A percentile compares a stretch with the other conserved stretches of the same genome.
These are phyloP conservation scores for Pseudogymnoascus sp. DNA, from an alignment of 2,329 filamentous ascomycete species.

Conservation along the genomic window DNA sequence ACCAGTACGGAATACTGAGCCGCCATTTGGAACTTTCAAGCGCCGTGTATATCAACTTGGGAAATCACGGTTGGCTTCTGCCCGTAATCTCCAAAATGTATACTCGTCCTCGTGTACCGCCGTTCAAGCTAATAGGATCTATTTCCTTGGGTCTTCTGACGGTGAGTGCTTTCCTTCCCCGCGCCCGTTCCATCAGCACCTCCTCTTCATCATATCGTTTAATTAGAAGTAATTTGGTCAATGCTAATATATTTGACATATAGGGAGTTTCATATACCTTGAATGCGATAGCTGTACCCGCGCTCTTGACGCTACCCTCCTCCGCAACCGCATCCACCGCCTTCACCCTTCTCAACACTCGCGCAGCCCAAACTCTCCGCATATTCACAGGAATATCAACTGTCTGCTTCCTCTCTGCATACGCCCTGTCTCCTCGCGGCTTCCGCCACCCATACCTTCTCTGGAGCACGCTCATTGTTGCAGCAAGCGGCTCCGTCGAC, in stretches of 20 bases:
- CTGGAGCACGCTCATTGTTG: slow-evolving; percentile 68
- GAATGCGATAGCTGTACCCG: slow-evolving; percentile 68
- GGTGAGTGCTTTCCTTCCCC: slow-evolving; percentile 45
- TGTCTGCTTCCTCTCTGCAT: slow-evolving; percentile 69
- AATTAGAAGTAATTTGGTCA: background rate
- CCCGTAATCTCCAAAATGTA: background rate
- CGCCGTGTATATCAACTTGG: background rate
- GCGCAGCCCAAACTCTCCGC: slow-evolving; percentile 58
- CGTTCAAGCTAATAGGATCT: slow-evolving; percentile 89
- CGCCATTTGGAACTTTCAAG: background rate
- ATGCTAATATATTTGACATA: background rate
- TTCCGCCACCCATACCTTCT: slow-evolving; percentile 82
- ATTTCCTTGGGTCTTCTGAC: slow-evolving; percentile 82
- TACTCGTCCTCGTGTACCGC: slow-evolving; percentile 34
- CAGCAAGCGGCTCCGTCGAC: slow-evolving; percentile 41
- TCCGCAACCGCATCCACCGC: slow-evolving; percentile 63
- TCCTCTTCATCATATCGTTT: background rate
- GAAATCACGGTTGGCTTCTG: background rate
- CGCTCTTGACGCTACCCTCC: slow-evolving; percentile 72
- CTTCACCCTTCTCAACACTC: slow-evolving; percentile 58
- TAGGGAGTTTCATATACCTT: slow-evolving; percentile 87
- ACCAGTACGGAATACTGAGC: slow-evolving; percentile 2
- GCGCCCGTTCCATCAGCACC: background rate
- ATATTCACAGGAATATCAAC: slow-evolving; percentile 62
- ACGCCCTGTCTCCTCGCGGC: slow-evolving; percentile 64